phyloP scores from a whole-genome alignment of 371 early-diverging fungal species.

The Circinella umbellata region DNA sequence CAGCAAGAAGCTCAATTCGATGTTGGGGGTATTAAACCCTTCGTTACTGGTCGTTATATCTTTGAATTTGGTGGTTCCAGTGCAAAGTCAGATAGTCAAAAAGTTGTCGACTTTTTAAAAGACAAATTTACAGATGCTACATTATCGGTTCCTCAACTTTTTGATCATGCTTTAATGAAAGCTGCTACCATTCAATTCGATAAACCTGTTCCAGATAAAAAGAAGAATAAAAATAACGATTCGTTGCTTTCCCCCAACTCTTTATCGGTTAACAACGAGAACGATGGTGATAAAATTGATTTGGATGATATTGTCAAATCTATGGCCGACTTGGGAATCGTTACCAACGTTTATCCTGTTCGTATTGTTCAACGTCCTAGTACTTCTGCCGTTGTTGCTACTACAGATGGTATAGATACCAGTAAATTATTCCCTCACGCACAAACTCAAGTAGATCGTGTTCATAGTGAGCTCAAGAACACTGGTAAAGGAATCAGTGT shows the following conservation, averaged over 20 bases:
- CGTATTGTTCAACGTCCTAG: constrained; percentile 29
- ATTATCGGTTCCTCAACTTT: constrained; percentile 28
- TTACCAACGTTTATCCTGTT: constrained; percentile 36
- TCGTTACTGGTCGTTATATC: constrained; percentile 42
- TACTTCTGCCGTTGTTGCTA: neutral
- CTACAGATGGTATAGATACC: constrained; percentile 9
- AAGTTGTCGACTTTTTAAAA: constrained; percentile 25
- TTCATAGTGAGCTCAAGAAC: constrained; percentile 40
- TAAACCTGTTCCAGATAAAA: neutral
- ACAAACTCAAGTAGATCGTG: constrained; percentile 46
- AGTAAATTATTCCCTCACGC: constrained; percentile 27
- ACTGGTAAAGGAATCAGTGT: constrained; percentile 73
- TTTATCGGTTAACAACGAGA: neutral
- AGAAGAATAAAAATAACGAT: neutral
- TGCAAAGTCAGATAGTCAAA: constrained; percentile 1
- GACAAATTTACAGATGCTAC: constrained; percentile 26
- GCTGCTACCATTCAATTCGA: constrained; percentile 36
- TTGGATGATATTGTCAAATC: constrained; percentile 20
- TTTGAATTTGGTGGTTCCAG: constrained; percentile 27
- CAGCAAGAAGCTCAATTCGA: neutral
- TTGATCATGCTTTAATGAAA: constrained; percentile 38
- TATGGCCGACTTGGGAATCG: constrained; percentile 26
- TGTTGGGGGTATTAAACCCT: neutral
- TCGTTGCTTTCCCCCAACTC: neutral
- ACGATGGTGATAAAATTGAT: neutral